Conservation (phyloP, 192 early-diverging fungal species). For the Spizellomyces punctatus region DNA sequence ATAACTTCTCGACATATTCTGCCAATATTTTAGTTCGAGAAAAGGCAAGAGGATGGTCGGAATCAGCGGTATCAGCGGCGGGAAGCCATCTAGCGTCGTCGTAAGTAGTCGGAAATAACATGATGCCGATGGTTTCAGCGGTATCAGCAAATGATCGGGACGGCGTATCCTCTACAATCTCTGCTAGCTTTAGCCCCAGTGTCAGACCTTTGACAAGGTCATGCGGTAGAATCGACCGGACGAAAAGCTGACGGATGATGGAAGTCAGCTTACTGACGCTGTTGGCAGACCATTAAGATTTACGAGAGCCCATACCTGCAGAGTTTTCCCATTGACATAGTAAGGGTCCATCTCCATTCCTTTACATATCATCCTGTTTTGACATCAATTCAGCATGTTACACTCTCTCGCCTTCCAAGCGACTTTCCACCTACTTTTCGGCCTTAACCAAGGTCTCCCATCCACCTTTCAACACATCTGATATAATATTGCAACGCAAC, state of each 20-base stretch:
- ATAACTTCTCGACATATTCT: constrained; percentile 1
- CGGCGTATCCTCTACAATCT: constrained; percentile 45
- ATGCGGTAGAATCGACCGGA: constrained; percentile 43
- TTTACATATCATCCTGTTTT: constrained; percentile 32
- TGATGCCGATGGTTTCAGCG: constrained; percentile 56
- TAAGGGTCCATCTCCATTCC: constrained; percentile 48
- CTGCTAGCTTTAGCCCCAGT: constrained; percentile 37
- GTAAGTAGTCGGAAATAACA: constrained; percentile 75
- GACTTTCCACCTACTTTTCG: constrained; percentile 36
- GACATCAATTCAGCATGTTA: not conserved
- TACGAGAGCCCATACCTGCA: constrained; percentile 30
- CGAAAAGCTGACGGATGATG: constrained; percentile 27
- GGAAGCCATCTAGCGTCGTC: constrained; percentile 48
- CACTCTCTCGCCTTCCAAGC: no score
- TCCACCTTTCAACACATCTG: constrained; percentile 39
- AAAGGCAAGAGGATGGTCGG: not conserved
- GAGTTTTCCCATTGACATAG: constrained; percentile 26
- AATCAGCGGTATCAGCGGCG: not conserved
- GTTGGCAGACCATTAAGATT: no score
- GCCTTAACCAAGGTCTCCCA: constrained; percentile 43
- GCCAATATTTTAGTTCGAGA: not conserved
- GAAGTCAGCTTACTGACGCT: not conserved
- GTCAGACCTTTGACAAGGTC: constrained; percentile 44
- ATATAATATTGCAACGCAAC: constrained; percentile 34
- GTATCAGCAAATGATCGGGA: constrained; percentile 40